phyloP scores from a whole-genome alignment of 2,329 filamentous ascomycete species.

The Paracorniculantispora psalliotae region DNA sequence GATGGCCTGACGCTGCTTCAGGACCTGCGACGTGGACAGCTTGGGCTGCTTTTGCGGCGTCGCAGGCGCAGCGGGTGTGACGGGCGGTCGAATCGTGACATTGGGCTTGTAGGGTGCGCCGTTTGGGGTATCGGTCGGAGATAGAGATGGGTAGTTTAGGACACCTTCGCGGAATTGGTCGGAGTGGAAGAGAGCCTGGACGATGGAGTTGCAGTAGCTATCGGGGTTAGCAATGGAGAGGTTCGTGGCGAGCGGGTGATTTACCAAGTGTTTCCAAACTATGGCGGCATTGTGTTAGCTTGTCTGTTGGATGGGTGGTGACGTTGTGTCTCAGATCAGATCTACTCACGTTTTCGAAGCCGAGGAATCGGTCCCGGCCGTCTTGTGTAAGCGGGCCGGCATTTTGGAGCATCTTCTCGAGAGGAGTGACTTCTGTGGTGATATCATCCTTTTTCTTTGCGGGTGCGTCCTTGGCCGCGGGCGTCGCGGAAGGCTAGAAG shows the following conservation, averaged over 20 bases:
- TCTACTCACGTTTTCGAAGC: constrained; percentile 85
- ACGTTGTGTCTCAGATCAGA: constrained; percentile 14
- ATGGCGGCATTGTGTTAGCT: constrained; percentile 32
- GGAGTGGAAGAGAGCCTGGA: constrained; percentile 96
- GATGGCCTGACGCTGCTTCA: constrained; percentile 51
- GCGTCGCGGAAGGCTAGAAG: constrained; percentile 39
- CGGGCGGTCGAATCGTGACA: constrained; percentile 55
- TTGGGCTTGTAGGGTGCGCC: constrained; percentile 51
- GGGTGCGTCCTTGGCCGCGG: constrained; percentile 41
- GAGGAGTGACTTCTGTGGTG: constrained; percentile 54
- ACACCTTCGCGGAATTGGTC: constrained; percentile 90
- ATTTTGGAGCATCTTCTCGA: constrained; percentile 73
- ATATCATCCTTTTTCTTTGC: constrained; percentile 54
- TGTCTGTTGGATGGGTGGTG: constrained; percentile 12
- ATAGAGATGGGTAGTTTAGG: constrained; percentile 77
- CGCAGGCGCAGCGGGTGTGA: constrained; percentile 41
- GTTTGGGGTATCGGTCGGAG: constrained; percentile 65
- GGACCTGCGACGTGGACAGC: constrained; percentile 49
- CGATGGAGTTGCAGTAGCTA: constrained; percentile 97
- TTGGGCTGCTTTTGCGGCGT: constrained; percentile 42
- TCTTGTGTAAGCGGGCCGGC: constrained; percentile 76
- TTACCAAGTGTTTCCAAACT: constrained; percentile 99
- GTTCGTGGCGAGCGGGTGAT: constrained; percentile 20
- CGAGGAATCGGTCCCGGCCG: constrained; percentile 97
- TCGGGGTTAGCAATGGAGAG: constrained; percentile 3